Percentiles rank a stretch among this genome's conserved stretches.
Conservation (phyloP, 2,329 filamentous ascomycete genomes). For the Thielaviopsis euricoi region DNA sequence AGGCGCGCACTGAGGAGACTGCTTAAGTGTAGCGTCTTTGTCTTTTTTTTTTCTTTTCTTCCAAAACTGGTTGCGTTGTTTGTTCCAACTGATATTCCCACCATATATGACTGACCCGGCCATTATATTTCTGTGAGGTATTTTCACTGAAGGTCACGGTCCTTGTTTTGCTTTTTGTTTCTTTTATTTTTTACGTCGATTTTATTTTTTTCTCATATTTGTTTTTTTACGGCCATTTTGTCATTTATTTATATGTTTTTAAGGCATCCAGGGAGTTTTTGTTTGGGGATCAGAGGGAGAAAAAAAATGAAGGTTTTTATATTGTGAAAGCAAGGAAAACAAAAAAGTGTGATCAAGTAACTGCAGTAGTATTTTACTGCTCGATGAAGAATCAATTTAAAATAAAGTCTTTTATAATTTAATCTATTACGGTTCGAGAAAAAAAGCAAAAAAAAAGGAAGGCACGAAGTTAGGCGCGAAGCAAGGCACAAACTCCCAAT, state of each 20-base stretch:
- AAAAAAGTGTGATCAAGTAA: too few relatives aligned
- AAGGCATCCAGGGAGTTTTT: constrained; percentile 6
- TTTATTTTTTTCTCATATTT: background rate
- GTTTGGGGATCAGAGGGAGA: constrained; percentile 1
- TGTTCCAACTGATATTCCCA: too few relatives aligned
- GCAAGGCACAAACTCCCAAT: constrained; percentile 36
- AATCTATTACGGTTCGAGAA: background rate
- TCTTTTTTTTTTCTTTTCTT: background rate
- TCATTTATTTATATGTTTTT: background rate
- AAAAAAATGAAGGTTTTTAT: too few relatives aligned
- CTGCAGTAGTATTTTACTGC: too few relatives aligned
- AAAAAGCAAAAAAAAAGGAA: background rate
- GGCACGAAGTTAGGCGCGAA: background rate
- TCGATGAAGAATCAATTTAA: too few relatives aligned
- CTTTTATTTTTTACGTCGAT: background rate
- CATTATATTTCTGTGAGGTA: background rate
- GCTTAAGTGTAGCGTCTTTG: constrained; percentile 1
- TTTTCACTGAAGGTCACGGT: background rate
- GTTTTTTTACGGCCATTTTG: background rate
- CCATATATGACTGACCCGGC: background rate
- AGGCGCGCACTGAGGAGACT: constrained; percentile 10
- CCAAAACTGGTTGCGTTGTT: too few relatives aligned
- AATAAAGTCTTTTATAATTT: too few relatives aligned
- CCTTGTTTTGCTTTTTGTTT: background rate
- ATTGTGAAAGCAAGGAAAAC: too few relatives aligned